Conservation (phyloP, 768 basidiomycete species). For the Pluteus cervinus region DNA sequence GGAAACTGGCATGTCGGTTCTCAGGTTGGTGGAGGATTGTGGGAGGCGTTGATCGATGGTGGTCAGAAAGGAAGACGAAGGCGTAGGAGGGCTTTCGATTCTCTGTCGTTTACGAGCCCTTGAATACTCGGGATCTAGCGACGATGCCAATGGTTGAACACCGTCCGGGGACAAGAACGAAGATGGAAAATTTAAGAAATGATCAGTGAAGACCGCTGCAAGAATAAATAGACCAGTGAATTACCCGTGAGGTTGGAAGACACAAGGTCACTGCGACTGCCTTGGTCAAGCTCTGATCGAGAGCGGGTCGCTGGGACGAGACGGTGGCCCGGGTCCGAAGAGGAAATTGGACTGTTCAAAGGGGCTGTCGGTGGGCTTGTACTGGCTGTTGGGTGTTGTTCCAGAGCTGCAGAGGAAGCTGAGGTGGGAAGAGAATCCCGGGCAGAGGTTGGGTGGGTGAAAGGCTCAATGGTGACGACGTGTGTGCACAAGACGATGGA, state of each 20-base stretch:
- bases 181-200: too few relatives aligned
- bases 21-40: conserved; percentile 20
- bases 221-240: conserved; percentile 10
- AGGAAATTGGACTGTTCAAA: conserved; percentile 9
- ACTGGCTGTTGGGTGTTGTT: conserved; percentile 33
- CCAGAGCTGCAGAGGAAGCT: conserved; percentile 37
- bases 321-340: conserved; percentile 24
- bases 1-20: conserved; percentile 44
- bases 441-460: conserved; percentile 47
- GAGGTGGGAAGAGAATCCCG: conserved; percentile 46
- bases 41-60: conserved; percentile 26
- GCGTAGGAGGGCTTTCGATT: conserved; percentile 35
- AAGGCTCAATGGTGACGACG: conserved; percentile 69
- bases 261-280: conserved; percentile 22
- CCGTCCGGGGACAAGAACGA: conserved; percentile 1
- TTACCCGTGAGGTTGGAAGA: conserved; percentile 29
- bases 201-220: too few relatives aligned
- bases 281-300: conserved; percentile 57
- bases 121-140: conserved; percentile 41
- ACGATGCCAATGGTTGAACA: too few relatives aligned
- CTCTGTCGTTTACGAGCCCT: conserved; percentile 72
- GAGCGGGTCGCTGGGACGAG: conserved; percentile 63
- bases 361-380: conserved; percentile 1
- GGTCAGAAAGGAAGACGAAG: conserved; percentile 19
- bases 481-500: conserved; percentile 22